A percentile compares a stretch with the other conserved stretches of the same genome.
phyloP scores from a whole-genome alignment of 225 moss, liverwort and hornwort species.

The Polytrichum formosum region DNA sequence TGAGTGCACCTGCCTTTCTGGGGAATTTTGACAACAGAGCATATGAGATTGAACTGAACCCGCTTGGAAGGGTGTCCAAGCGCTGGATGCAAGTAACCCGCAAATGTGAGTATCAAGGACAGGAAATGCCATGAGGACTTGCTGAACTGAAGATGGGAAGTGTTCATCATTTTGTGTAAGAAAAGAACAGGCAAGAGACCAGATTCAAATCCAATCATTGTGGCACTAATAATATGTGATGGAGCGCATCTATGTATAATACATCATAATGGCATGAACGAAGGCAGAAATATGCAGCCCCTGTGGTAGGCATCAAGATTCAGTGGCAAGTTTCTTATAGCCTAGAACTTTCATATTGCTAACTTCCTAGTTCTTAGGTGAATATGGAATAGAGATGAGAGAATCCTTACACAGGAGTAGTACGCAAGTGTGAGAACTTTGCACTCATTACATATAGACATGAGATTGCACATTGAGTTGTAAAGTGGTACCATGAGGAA shows the following conservation, averaged over 20 bases:
- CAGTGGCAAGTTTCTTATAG: not conserved
- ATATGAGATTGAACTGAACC: not conserved
- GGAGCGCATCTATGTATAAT: not conserved
- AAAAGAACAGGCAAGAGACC: not conserved
- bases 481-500: conserved; percentile 39
- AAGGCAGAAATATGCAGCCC: not conserved
- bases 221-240: not conserved
- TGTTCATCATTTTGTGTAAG: not conserved
- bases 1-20: not conserved
- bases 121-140: not conserved
- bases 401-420: too few species aligned
- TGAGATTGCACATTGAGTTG: not conserved
- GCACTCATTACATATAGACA: not conserved
- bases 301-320: not conserved
- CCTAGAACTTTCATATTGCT: not conserved
- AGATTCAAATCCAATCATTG: not conserved
- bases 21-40: not conserved
- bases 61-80: too few species aligned
- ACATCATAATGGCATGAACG: not conserved
- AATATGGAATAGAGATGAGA: too few species aligned
- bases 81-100: too few species aligned
- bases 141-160: not conserved
- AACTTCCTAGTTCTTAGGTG: too few species aligned
- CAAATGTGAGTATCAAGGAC: not conserved
- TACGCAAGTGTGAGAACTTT: not conserved